These are phyloP conservation scores for Thyridium curvatum DNA, from an alignment of 2,329 filamentous ascomycete species.

Conservation along the genomic window DNA sequence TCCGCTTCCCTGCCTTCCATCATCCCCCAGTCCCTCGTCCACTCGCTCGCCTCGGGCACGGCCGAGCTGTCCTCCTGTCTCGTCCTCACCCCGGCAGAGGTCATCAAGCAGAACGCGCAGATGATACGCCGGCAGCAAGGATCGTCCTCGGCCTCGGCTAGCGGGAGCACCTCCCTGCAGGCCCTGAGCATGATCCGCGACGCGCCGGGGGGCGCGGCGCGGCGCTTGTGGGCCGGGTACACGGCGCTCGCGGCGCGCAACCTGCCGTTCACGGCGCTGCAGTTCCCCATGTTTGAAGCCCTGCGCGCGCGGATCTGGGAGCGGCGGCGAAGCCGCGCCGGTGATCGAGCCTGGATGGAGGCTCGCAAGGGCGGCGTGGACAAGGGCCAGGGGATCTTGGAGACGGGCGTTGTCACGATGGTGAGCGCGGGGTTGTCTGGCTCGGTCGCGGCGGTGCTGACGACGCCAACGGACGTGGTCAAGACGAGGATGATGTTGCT, in stretches of 20 bases:
- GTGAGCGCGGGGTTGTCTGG: constrained; percentile 69
- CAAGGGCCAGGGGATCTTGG: constrained; percentile 37
- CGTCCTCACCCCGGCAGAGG: constrained; percentile 82
- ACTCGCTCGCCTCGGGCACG: constrained; percentile 65
- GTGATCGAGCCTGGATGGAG: constrained; percentile 12
- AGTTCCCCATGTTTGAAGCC: constrained; percentile 82
- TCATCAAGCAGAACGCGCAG: constrained; percentile 91
- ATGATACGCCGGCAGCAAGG: constrained; percentile 50
- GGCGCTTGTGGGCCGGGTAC: constrained; percentile 66
- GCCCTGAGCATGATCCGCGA: constrained; percentile 36
- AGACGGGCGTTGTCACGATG: constrained; percentile 67
- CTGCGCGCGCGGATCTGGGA: constrained; percentile 50
- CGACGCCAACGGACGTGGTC: constrained; percentile 82
- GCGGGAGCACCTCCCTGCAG: constrained; percentile 35
- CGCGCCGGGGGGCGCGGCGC: constrained; percentile 44
- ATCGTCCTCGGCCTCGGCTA: constrained; percentile 16
- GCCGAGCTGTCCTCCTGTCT: constrained; percentile 82
- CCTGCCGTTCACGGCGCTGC: constrained; percentile 78
- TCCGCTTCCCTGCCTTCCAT: constrained; percentile 36
- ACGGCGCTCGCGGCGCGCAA: constrained; percentile 76
- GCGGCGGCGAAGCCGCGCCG: constrained; percentile 21
- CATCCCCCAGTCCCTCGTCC: constrained; percentile 62
- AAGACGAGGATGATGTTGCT: constrained; percentile 86
- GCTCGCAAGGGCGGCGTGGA: constrained; percentile 2
- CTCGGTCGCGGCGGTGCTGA: constrained; percentile 69